phyloP scores from a whole-genome alignment of 176 grass and related monocot genomes.

The Saccharum officinarum region DNA sequence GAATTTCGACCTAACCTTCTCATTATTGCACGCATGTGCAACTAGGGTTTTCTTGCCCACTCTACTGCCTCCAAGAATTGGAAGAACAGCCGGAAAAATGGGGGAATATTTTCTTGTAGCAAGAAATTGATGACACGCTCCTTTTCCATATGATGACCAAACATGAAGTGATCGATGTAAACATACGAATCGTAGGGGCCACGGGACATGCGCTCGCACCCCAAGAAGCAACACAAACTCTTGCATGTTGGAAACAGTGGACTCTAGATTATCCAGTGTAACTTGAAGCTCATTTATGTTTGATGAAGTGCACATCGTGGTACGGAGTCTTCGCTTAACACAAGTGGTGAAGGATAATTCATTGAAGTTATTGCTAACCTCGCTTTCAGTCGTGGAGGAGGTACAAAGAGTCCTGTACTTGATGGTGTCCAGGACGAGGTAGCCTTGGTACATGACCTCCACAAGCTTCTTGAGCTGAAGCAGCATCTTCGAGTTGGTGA shows the following conservation, averaged over 20 bases:
- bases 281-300: neutral
- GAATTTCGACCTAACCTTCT: neutral
- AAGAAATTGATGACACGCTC: neutral
- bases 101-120: neutral
- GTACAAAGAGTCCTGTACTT: neutral
- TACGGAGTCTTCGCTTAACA: neutral
- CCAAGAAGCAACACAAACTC: neutral
- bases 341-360: neutral
- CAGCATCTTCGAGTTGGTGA: conserved; percentile 35
- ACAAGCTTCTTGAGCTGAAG: conserved; percentile 27
- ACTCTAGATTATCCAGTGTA: neutral
- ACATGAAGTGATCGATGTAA: conserved; percentile 20
- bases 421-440: conserved; percentile 15
- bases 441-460: conserved; percentile 29
- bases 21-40: neutral
- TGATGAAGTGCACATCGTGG: too few relatives aligned
- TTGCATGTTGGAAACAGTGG: neutral
- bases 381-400: neutral
- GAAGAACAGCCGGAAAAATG: neutral
- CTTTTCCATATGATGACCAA: neutral
- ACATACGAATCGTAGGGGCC: neutral
- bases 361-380: neutral
- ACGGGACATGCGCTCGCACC: neutral
- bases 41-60: conserved; percentile 23
- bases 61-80: neutral